Percentiles rank a stretch among this genome's conserved stretches.
phyloP scores from a whole-genome alignment of 257 asterid species.

The Apocynum venetum region DNA sequence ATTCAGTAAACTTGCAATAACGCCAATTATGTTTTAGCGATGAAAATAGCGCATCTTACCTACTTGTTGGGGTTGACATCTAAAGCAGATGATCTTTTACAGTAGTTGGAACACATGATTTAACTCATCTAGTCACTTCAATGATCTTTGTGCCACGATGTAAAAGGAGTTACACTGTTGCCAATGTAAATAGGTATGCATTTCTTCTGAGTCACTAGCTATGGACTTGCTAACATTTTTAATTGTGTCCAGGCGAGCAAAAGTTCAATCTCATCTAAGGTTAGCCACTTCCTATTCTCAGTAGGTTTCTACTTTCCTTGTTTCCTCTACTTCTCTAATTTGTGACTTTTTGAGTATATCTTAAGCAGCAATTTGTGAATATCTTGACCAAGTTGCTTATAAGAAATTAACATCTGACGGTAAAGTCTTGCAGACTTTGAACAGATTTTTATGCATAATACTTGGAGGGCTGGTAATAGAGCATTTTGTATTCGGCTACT shows the following conservation, averaged over 20 bases:
- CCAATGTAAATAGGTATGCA: no score
- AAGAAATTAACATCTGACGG: neutral
- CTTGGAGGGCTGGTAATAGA: slow-evolving; percentile 72
- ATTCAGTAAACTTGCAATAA: neutral
- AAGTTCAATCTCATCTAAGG: slow-evolving; percentile 8
- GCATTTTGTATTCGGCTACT: slow-evolving; percentile 56
- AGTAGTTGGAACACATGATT: no score
- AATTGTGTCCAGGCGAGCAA: neutral
- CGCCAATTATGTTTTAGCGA: neutral
- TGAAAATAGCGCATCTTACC: neutral
- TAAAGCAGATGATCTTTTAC: no score
- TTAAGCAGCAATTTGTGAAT: neutral
- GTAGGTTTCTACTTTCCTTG: no score
- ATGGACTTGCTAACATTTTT: neutral
- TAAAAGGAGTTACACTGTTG: no score
- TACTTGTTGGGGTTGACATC: neutral
- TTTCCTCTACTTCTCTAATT: no score
- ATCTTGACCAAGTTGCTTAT: neutral
- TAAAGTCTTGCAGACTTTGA: slow-evolving; percentile 32
- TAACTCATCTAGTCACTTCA: no score
- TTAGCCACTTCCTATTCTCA: neutral
- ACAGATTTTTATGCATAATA: slow-evolving; percentile 41
- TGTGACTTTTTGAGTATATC: neutral
- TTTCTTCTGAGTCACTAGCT: neutral
- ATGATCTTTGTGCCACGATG: no score